Percentiles rank a stretch among this genome's conserved stretches.
Conservation (phyloP, 768 basidiomycete species). For the Hydnomerulius pinastri region DNA sequence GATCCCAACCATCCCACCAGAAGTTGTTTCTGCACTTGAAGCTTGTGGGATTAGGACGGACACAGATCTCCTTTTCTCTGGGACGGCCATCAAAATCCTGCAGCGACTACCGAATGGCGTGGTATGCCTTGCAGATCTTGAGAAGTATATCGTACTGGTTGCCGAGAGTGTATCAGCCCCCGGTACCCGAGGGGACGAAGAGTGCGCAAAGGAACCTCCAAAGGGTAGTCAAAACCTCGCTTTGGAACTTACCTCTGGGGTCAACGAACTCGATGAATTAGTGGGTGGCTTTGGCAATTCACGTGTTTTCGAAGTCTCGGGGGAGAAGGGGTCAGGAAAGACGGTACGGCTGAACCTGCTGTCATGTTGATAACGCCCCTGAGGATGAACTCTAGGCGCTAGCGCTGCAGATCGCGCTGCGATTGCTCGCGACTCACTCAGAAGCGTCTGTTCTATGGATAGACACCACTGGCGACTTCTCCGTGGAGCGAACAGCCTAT, state of each 20-base stretch:
- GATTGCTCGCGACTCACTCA: conserved; percentile 43
- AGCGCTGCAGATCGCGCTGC: conserved; percentile 57
- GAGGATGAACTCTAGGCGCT: conserved; percentile 48
- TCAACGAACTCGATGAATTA: conserved; percentile 52
- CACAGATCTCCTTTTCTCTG: conserved; percentile 55
- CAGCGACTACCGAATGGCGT: conserved; percentile 50
- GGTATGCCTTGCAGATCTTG: conserved; percentile 51
- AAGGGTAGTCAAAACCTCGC: conserved; percentile 10
- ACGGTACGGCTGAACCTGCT: conserved; percentile 51
- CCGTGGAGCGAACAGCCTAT: conserved; percentile 46
- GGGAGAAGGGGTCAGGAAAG: conserved; percentile 66
- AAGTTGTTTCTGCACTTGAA: conserved; percentile 50
- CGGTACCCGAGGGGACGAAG: conserved; percentile 35
- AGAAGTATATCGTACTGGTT: conserved; percentile 39
- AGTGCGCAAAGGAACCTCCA: conserved; percentile 21
- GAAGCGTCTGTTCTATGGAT: conserved; percentile 62
- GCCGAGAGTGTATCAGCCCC: conserved; percentile 46
- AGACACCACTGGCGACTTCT: conserved; percentile 71
- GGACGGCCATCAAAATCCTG: conserved; percentile 50
- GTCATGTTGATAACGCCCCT: neutral
- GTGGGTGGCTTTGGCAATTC: conserved; percentile 51
- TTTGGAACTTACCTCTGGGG: conserved; percentile 33
- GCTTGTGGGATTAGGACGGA: conserved; percentile 55
- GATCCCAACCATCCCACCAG: conserved; percentile 37
- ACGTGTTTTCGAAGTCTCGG: conserved; percentile 68